A percentile compares a stretch with the other conserved stretches of the same genome.
Evolutionary conservation across 176 grass and related monocot species (phyloP).

Genomic region (Hsuehochloa calcarea): DNA sequence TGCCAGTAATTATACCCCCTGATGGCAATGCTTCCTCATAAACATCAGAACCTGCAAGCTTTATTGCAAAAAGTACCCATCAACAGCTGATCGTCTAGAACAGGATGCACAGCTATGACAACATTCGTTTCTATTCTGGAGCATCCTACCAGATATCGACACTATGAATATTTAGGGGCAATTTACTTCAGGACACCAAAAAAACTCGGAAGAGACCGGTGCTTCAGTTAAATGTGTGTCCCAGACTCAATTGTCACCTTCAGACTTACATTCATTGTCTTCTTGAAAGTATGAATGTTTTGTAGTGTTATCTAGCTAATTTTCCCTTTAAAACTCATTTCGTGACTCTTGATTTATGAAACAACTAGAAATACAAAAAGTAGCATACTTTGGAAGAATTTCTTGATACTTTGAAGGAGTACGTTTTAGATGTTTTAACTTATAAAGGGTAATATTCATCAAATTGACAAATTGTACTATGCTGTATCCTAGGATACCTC

Average conservation of each 20-base stretch:
- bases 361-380: not conserved
- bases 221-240: not conserved
- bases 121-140: not conserved
- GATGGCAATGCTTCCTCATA: constrained; percentile 91
- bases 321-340: not conserved
- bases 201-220: not conserved
- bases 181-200: not conserved
- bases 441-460: not conserved
- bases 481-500: not conserved
- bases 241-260: too few relatives aligned
- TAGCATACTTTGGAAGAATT: not conserved
- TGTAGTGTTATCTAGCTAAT: not conserved
- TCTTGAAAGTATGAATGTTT: not conserved
- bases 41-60: constrained; percentile 92
- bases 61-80: constrained; percentile 30
- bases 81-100: constrained; percentile 23
- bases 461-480: not conserved
- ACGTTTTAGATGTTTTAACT: not conserved
- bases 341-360: not conserved
- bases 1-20: constrained; percentile 84
- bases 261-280: not conserved
- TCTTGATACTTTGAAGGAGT: not conserved
- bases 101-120: not conserved
- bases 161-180: not conserved
- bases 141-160: not conserved